These are phyloP conservation scores for Metschnikowia lochheadii DNA, from an alignment of 805 yeast species.

Conservation along the genomic window DNA sequence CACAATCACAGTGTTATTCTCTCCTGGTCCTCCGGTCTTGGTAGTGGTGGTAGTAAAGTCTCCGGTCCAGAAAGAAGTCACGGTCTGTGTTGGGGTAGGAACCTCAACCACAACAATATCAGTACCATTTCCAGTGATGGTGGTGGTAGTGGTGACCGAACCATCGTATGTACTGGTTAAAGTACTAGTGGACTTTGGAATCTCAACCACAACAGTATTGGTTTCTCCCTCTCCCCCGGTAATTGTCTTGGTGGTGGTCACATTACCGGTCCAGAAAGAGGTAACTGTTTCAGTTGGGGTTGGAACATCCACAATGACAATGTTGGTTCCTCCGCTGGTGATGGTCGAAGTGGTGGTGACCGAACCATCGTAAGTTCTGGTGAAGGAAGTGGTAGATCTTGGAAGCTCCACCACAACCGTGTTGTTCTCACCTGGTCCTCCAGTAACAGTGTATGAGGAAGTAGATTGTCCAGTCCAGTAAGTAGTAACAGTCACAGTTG, in stretches of 20 bases:
- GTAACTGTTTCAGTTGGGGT: slow-evolving; percentile 9
- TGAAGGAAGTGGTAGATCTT: slow-evolving; percentile 12
- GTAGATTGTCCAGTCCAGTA: neutral
- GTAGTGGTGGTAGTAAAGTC: slow-evolving; percentile 7
- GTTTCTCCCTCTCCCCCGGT: slow-evolving; percentile 13
- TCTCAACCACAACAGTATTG: slow-evolving; percentile 16
- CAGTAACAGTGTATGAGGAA: slow-evolving; percentile 1
- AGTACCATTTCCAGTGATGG: neutral
- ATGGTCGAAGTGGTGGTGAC: slow-evolving; percentile 6
- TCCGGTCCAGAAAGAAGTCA: slow-evolving; percentile 3
- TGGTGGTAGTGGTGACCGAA: neutral
- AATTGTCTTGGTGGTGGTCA: slow-evolving; percentile 5
- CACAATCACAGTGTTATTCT: slow-evolving; percentile 18
- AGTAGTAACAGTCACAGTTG: slow-evolving; percentile 11
- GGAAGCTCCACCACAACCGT: slow-evolving; percentile 16
- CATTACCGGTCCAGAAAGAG: slow-evolving; percentile 9
- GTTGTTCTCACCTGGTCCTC: slow-evolving; percentile 5
- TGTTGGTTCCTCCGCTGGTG: neutral
- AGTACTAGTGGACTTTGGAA: slow-evolving; percentile 6
- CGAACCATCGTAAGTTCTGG: slow-evolving; percentile 14
- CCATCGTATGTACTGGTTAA: slow-evolving; percentile 12
- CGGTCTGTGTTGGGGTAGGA: slow-evolving; percentile 9
- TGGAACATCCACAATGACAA: slow-evolving; percentile 14
- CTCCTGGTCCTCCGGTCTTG: neutral
- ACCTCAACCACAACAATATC: slow-evolving; percentile 9